Percentiles rank a stretch among this genome's conserved stretches.
These are phyloP conservation scores for Berkeleyomyces basicola DNA, from an alignment of 2,329 filamentous ascomycete genomes.

Conservation along the genomic window DNA sequence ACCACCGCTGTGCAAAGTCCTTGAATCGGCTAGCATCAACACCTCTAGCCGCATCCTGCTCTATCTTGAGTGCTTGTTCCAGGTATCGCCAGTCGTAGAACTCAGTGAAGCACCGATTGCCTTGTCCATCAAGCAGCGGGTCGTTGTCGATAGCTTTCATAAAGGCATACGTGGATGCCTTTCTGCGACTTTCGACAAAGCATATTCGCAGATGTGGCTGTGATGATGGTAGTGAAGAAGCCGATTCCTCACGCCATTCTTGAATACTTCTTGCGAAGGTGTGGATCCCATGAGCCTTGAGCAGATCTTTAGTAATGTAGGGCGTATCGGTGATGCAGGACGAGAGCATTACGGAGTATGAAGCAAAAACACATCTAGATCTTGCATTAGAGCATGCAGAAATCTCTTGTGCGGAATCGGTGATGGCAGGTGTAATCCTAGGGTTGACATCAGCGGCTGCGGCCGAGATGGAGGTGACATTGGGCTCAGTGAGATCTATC, in stretches of 20 bases:
- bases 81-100: constrained; percentile 33
- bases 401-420: background rate
- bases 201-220: constrained; percentile 11
- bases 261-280: constrained; percentile 21
- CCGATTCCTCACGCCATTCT: constrained; percentile 19
- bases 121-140: constrained; percentile 18
- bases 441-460: background rate
- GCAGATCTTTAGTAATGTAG: constrained; percentile 23
- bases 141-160: constrained; percentile 20
- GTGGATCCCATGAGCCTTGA: constrained; percentile 27
- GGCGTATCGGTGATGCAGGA: constrained; percentile 25
- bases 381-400: constrained; percentile 21
- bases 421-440: background rate
- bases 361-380: constrained; percentile 23
- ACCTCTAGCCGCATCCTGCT: constrained; percentile 20
- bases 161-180: constrained; percentile 21
- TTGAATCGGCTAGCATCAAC: constrained; percentile 22
- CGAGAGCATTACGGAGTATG: constrained; percentile 25
- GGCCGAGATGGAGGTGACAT: background rate
- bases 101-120: constrained; percentile 23
- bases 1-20: constrained; percentile 30
- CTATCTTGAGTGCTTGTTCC: constrained; percentile 24
- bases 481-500: background rate
- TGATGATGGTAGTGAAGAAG: background rate
- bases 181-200: constrained; percentile 26